phyloP scores from a whole-genome alignment of 306 rosid genomes.

The Oemleria cerasiformis region DNA sequence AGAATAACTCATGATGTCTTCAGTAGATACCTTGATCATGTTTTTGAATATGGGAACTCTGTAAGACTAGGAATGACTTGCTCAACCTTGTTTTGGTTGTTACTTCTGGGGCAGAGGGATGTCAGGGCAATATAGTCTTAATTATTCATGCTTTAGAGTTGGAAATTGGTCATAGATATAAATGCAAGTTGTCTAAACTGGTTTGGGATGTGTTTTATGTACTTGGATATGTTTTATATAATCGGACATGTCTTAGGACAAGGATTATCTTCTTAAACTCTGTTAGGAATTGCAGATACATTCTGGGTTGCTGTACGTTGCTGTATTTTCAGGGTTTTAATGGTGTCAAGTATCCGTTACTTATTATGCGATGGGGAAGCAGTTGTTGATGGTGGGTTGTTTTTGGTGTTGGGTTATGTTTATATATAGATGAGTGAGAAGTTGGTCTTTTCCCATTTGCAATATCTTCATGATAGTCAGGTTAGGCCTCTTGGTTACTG shows the following conservation, averaged over 20 bases:
- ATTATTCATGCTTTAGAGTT: too few relatives aligned
- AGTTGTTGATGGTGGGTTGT: slow-evolving; percentile 28
- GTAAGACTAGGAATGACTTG: too few relatives aligned
- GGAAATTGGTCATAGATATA: slow-evolving; percentile 3
- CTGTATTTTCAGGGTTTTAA: slow-evolving; percentile 33
- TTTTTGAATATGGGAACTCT: too few relatives aligned
- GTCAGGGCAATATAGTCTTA: too few relatives aligned
- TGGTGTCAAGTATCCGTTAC: slow-evolving; percentile 33
- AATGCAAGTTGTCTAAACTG: not conserved
- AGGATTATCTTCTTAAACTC: slow-evolving; percentile 24
- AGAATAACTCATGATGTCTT: too few relatives aligned
- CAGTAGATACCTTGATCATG: too few relatives aligned
- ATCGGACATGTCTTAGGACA: slow-evolving; percentile 19
- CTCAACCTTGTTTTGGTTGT: too few relatives aligned
- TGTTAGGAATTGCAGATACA: slow-evolving; percentile 11
- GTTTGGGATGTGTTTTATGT: slow-evolving; percentile 22
- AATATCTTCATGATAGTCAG: slow-evolving; percentile 62
- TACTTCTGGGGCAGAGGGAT: too few relatives aligned
- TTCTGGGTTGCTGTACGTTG: slow-evolving; percentile 22
- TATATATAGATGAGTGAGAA: slow-evolving; percentile 25
- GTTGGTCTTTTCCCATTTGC: slow-evolving; percentile 32
- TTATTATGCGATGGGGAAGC: slow-evolving; percentile 37
- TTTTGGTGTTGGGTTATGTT: slow-evolving; percentile 31
- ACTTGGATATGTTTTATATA: too few relatives aligned
- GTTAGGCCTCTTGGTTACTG: slow-evolving; percentile 75